phyloP scores from a whole-genome alignment of 73 alveolate species.

The Paramecium octaurelia region DNA sequence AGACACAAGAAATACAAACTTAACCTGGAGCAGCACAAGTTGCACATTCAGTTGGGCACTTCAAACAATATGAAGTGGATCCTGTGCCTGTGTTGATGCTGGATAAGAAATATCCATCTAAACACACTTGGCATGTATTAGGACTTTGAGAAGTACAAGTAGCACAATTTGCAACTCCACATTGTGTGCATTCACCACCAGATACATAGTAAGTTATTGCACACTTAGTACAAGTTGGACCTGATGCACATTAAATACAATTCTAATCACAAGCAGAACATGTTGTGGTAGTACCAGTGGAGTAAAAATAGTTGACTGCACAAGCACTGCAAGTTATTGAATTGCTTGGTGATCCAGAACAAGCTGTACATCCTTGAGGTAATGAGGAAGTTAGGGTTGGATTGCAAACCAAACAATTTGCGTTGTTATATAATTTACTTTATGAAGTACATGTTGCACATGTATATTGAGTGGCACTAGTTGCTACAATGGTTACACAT shows the following conservation, averaged over 20 bases:
- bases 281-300: not conserved
- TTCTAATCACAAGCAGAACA: not conserved
- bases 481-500: not conserved
- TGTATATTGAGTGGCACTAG: not conserved
- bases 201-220: not conserved
- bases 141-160: slow-evolving; percentile 10
- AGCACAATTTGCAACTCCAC: not conserved
- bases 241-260: not conserved
- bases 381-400: not conserved
- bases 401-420: not conserved
- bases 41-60: not conserved
- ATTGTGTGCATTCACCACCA: not conserved
- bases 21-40: slow-evolving; percentile 34
- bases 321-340: not conserved
- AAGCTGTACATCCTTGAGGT: slow-evolving; percentile 15
- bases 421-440: not conserved
- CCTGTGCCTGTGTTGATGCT: not conserved
- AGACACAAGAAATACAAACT: not conserved
- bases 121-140: not conserved
- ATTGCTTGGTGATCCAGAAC: not conserved
- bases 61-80: not conserved
- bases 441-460: not conserved
- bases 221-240: not conserved
- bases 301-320: not conserved
- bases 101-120: not conserved